A percentile compares a stretch with the other conserved stretches of the same genome.
Evolutionary conservation across 306 rosid genomes (phyloP).

Genomic region (Glycine tomentella): DNA sequence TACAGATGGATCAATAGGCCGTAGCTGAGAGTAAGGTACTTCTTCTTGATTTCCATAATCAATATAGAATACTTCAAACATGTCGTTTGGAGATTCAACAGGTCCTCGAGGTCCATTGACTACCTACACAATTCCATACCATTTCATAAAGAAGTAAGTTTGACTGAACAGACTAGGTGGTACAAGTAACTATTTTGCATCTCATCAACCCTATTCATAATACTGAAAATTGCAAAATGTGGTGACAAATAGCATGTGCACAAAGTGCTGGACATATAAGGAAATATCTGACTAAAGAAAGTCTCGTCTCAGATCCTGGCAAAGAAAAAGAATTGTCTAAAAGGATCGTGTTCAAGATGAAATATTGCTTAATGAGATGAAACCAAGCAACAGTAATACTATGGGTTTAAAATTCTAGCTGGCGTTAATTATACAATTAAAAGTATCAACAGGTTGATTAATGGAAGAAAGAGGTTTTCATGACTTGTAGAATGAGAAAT

Average conservation of each 20-base stretch:
- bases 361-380: background rate
- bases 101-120: constrained; percentile 81
- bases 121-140: constrained; percentile 52
- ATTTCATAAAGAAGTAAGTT: background rate
- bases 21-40: constrained; percentile 66
- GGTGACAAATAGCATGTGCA: background rate
- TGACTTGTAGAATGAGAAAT: background rate
- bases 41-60: constrained; percentile 90
- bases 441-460: background rate
- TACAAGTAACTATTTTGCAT: constrained; percentile 8
- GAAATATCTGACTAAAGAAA: constrained; percentile 11
- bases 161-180: background rate
- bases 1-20: constrained; percentile 75
- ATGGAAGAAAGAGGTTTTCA: constrained; percentile 22
- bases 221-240: background rate
- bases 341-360: constrained; percentile 9
- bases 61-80: constrained; percentile 80
- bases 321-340: background rate
- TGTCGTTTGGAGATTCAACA: constrained; percentile 70
- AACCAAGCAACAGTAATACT: background rate
- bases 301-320: background rate
- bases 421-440: background rate
- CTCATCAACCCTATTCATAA: constrained; percentile 19
- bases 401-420: constrained; percentile 10
- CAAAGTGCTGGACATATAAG: background rate